Evolutionary conservation across 768 basidiomycete species (phyloP), one percentile per base, ranked within the genome.

Genomic region (Hydnomerulius pinastri): DNA sequence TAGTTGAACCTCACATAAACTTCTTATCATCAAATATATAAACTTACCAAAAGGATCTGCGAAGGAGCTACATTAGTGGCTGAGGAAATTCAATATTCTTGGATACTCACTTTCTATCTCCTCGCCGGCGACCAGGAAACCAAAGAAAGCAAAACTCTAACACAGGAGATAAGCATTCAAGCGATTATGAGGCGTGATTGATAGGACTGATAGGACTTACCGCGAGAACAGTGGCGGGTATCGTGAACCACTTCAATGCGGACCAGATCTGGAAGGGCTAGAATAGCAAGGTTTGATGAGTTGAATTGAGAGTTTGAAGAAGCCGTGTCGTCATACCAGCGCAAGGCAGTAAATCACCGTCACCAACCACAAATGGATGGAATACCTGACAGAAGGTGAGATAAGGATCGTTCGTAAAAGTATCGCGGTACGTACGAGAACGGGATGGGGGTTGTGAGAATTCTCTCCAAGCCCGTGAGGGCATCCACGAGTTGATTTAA

Each of bases 371-470:
- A 89, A 68, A 60, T 89, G 87, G 28, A 83, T 70, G 2, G 81
- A 81, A 59, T 87, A 87, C 35, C 84, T 86, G 54, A 36, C 13
- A 27, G n/a, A 33, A 10, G 45, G 25, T 35, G 10, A 48, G 43
- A 29, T 48, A 21, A 9, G 20, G 9, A 32, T 13, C 51, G 41
- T 23, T 50, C 35, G 21, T 6, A 4, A 3, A 37, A 30, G 18
- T 11, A 21, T 21, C 8, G 17, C 20, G 38, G 3, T 4, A 67
- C 78, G 35, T 56, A 87, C 79, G 85, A 87, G 68, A 86, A 88
- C 9, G 86, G 87, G 38, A 90, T 86, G 3, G 87, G 86, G 1
- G 86, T 86, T 0, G 86, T 88, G 4, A 90, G 73, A 53, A 88
- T 86, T 35, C 87, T 73, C 59, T 90, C 87, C 1, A 89, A 71